phyloP scores from a whole-genome alignment of 148 eudicot species.

The Arbutus unedo region DNA sequence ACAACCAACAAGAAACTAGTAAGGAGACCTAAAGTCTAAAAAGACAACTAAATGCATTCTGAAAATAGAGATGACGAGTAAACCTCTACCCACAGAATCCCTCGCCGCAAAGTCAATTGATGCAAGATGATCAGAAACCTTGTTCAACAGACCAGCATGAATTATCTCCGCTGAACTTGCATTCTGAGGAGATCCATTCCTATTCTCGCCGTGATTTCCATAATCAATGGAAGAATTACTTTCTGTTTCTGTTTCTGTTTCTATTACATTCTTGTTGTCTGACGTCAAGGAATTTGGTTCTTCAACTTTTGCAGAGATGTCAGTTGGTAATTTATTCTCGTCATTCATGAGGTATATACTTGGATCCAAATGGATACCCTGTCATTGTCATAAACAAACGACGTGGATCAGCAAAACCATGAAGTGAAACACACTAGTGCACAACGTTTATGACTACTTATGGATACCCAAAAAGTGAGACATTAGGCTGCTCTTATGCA shows the following conservation, averaged over 20 bases:
- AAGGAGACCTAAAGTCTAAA: constrained; percentile 4
- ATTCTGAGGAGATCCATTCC: constrained; percentile 24
- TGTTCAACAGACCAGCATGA: constrained; percentile 34
- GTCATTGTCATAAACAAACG: constrained; percentile 25
- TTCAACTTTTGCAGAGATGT: constrained; percentile 42
- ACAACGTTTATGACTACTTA: not conserved
- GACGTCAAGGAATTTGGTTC: constrained; percentile 32
- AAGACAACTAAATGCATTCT: not conserved
- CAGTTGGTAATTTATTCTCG: constrained; percentile 59
- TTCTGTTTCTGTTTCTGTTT: constrained; percentile 30
- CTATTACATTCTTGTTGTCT: constrained; percentile 30
- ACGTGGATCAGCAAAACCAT: constrained; percentile 9
- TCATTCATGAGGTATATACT: constrained; percentile 98
- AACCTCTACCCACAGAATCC: constrained; percentile 45
- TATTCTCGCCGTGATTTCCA: constrained; percentile 28
- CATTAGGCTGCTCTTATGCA: not conserved
- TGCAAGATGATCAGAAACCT: constrained; percentile 35
- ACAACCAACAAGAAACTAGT: not conserved
- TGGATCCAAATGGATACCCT: constrained; percentile 98
- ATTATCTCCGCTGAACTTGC: constrained; percentile 26
- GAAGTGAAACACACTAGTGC: constrained; percentile 3
- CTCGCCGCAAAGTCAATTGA: constrained; percentile 36
- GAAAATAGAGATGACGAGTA: constrained; percentile 11
- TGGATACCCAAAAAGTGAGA: not conserved
- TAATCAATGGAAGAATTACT: constrained; percentile 24